phyloP scores from a whole-genome alignment of 306 rosid genomes.

The Rosa multiflora region DNA sequence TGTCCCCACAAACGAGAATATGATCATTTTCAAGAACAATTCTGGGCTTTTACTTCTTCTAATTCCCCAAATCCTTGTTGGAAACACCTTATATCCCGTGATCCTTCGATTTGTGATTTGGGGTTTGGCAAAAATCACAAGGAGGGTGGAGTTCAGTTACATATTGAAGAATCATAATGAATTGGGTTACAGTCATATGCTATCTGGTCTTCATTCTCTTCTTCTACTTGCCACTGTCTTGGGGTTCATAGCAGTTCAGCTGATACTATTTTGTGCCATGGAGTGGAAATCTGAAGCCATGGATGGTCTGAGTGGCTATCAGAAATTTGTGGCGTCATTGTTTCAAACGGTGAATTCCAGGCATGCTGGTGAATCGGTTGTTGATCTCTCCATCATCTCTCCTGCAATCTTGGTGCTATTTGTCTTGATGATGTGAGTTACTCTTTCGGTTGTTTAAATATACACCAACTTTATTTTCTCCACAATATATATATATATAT shows the following conservation, averaged over 20 bases:
- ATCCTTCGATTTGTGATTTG: constrained; percentile 44
- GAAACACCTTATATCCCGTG: constrained; percentile 61
- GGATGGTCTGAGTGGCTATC: constrained; percentile 52
- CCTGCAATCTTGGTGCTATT: constrained; percentile 63
- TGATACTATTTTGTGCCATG: constrained; percentile 47
- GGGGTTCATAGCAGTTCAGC: constrained; percentile 42
- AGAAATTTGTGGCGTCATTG: constrained; percentile 49
- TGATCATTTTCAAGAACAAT: constrained; percentile 68
- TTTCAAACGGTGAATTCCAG: constrained; percentile 57
- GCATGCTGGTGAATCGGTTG: constrained; percentile 60
- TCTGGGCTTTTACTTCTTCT: constrained; percentile 61
- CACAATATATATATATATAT: too few relatives aligned
- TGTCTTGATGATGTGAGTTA: constrained; percentile 65
- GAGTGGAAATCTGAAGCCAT: constrained; percentile 59
- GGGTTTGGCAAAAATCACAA: constrained; percentile 33
- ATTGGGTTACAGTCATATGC: constrained; percentile 45
- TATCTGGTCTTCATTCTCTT: constrained; percentile 39
- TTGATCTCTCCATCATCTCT: constrained; percentile 63
- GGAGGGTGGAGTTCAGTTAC: constrained; percentile 44
- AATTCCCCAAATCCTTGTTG: constrained; percentile 40
- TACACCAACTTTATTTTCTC: neutral
- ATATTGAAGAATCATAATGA: constrained; percentile 37
- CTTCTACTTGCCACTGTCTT: constrained; percentile 39
- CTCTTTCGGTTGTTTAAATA: neutral
- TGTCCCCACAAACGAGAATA: constrained; percentile 76